Evolutionary conservation across 345 rosid species (phyloP), one percentile per base, ranked within the genome.

Genomic region (Fremontodendron californicum): DNA sequence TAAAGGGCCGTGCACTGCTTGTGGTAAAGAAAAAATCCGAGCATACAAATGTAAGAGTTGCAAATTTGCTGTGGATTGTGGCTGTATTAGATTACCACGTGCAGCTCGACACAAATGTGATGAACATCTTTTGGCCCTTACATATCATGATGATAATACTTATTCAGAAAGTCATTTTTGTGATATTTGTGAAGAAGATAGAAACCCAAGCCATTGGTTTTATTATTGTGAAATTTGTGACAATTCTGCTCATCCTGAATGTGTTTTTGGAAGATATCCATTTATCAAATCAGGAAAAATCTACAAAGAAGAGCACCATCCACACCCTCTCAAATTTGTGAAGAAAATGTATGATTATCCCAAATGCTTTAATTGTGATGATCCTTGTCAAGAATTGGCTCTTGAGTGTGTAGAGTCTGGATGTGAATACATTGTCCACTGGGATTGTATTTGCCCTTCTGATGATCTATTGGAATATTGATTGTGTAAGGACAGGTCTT

Each of bases 401-500:
- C n/a, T n/a, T n/a, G n/a, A n/a, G n/a, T n/a, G n/a, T n/a, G n/a
- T n/a, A n/a, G n/a, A n/a, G n/a, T n/a, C n/a, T n/a, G n/a, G n/a
- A n/a, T n/a, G n/a, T n/a, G n/a, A n/a, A n/a, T n/a, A n/a, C n/a
- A 51, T 49, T 4, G 54, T 4, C n/a, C n/a, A 16, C n/a, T 16
- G n/a, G 54, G n/a, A 49, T 33, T 33, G 35, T 33, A 3, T 33
- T 13, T 46, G 51, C n/a, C 3, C n/a, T n/a, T n/a, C n/a, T n/a
- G n/a, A n/a, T n/a, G n/a, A 0, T 6, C 18, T 1, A 0, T 16
- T 16, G 0, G 6, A 2, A 11, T 12, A 3, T 3, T 18, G 2
- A 11, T 0, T 12, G 51, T 46, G 51, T 46, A 15, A 11, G 51
- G 51, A 46, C 18, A 46, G 0, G 51, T 46, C 19, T 46, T 46